phyloP scores from a whole-genome alignment of 2,329 filamentous ascomycete genomes.

The Penicillium sp. region DNA sequence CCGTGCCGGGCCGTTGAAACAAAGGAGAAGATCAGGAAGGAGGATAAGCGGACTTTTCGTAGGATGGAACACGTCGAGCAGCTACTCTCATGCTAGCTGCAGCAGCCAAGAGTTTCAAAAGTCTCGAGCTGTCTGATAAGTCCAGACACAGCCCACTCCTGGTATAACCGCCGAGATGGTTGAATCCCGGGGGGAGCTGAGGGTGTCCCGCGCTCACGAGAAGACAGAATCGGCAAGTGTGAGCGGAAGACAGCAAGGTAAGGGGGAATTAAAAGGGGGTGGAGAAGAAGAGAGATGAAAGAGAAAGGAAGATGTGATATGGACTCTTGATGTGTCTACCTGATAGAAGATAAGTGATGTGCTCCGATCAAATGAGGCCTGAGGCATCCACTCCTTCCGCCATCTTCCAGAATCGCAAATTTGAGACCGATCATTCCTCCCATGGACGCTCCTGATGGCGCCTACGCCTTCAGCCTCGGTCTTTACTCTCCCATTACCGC shows the following conservation, averaged over 20 bases:
- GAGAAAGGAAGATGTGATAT: constrained; percentile 11
- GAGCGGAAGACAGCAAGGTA: background rate
- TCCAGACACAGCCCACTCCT: constrained; percentile 17
- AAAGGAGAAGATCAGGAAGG: constrained; percentile 10
- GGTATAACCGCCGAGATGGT: constrained; percentile 20
- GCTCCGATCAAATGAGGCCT: constrained; percentile 4
- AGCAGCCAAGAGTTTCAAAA: constrained; percentile 14
- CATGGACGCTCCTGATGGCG: constrained; percentile 22
- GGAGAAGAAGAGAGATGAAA: constrained; percentile 5
- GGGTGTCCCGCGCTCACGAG: background rate
- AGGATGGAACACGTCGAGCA: constrained; percentile 7
- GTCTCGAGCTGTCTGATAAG: constrained; percentile 12
- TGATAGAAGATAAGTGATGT: constrained; percentile 23
- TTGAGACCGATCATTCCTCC: background rate
- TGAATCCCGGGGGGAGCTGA: constrained; percentile 7
- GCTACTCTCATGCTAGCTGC: constrained; percentile 10
- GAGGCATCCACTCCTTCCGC: constrained; percentile 10
- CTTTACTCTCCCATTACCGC: constrained; percentile 41
- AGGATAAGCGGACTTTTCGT: background rate
- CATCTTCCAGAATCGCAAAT: constrained; percentile 4
- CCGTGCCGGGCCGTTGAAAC: constrained; percentile 7
- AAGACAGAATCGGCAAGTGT: background rate
- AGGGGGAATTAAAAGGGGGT: background rate
- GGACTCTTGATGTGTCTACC: background rate
- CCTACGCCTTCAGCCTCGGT: constrained; percentile 33